phyloP scores from a whole-genome alignment of 2,329 filamentous ascomycete genomes.

The Penicillium sp. region DNA sequence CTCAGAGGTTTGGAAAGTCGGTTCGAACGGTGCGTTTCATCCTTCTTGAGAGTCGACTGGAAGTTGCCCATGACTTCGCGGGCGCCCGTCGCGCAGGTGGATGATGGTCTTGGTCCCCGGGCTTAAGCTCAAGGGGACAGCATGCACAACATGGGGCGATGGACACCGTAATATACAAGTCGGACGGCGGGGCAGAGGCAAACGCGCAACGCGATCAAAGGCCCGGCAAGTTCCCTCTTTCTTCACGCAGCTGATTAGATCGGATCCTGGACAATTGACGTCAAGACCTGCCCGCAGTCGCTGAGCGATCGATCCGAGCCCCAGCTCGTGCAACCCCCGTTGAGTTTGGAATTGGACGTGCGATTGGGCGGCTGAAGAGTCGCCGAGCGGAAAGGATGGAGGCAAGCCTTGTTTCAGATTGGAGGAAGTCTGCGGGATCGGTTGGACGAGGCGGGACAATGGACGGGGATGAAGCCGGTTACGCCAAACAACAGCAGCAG shows the following conservation, averaged over 20 bases:
- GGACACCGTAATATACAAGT: conserved; percentile 14
- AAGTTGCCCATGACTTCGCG: conserved; percentile 36
- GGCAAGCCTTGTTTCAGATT: conserved; percentile 25
- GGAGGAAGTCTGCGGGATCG: conserved; percentile 15
- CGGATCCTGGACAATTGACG: conserved; percentile 22
- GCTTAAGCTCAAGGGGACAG: background rate
- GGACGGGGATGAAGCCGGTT: conserved; percentile 2
- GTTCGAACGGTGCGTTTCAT: conserved; percentile 35
- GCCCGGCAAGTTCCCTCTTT: background rate
- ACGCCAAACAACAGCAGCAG: too few species aligned
- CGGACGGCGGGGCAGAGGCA: background rate
- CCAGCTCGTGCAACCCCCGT: conserved; percentile 17
- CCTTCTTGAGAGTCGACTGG: conserved; percentile 33
- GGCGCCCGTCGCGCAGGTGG: background rate
- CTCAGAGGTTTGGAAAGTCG: conserved; percentile 40
- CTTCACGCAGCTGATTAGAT: conserved; percentile 18
- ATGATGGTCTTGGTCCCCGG: background rate
- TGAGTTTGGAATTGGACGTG: conserved; percentile 18
- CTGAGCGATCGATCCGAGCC: conserved; percentile 22
- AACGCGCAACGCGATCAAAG: background rate
- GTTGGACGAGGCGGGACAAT: conserved; percentile 21
- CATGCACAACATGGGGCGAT: conserved; percentile 2
- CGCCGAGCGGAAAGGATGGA: conserved; percentile 22
- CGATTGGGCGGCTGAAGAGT: conserved; percentile 24
- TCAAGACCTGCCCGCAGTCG: conserved; percentile 24